Evolutionary conservation across 169 alveolate genomes (phyloP).

Genomic region (Cryptosporidium sp.): DNA sequence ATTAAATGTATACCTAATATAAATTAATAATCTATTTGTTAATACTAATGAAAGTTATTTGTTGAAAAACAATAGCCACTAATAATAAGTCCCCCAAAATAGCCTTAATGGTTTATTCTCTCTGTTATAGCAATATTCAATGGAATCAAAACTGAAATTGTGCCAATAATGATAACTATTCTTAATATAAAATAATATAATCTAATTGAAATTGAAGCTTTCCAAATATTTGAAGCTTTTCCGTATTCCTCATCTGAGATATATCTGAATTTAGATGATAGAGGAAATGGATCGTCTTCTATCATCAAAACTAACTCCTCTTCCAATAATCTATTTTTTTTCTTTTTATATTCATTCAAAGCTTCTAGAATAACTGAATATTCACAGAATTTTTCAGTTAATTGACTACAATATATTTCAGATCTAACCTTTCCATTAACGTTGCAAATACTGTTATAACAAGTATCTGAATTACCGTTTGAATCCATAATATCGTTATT

Average conservation of each 20-base stretch:
- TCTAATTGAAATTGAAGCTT: slow-evolving; percentile 48
- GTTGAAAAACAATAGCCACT: not conserved
- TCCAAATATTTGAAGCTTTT: slow-evolving; percentile 55
- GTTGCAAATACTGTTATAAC: not conserved
- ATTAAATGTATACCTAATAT: not conserved
- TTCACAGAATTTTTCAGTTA: not conserved
- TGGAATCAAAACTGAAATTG: slow-evolving; percentile 48
- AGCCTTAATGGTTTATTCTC: slow-evolving; percentile 11
- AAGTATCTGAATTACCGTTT: not conserved
- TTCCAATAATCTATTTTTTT: not conserved
- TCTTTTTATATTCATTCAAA: not conserved
- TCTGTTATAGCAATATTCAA: slow-evolving; percentile 59
- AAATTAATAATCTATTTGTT: not conserved
- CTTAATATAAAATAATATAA: slow-evolving; percentile 21
- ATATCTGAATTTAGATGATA: slow-evolving; percentile 54
- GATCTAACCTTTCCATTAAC: not conserved
- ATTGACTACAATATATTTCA: slow-evolving; percentile 1
- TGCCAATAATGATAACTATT: slow-evolving; percentile 1
- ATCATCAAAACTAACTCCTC: not conserved
- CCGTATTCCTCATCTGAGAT: slow-evolving; percentile 56
- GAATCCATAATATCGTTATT: no score
- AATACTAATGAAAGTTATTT: not conserved
- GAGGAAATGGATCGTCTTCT: slow-evolving; percentile 69
- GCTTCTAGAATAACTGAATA: not conserved
- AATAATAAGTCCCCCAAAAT: not conserved